phyloP scores from a whole-genome alignment of 1,284 basidiomycete genomes.

The Grifola frondosa region DNA sequence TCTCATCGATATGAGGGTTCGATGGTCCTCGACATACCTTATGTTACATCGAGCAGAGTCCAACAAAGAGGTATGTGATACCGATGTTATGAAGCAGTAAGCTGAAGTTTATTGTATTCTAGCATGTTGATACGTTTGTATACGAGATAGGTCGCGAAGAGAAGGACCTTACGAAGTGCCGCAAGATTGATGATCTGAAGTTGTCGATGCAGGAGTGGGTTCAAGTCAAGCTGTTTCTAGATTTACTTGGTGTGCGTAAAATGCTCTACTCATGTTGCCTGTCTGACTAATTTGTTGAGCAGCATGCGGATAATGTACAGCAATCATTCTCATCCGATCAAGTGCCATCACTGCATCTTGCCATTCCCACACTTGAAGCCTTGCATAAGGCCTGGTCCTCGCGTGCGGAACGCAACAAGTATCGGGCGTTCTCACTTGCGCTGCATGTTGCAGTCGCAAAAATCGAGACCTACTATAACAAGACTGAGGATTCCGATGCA shows the following conservation, averaged over 20 bases:
- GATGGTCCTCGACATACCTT: conserved; percentile 41
- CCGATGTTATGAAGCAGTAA: no score
- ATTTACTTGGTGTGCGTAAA: conserved; percentile 34
- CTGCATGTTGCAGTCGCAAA: no score
- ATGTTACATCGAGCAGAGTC: conserved; percentile 35
- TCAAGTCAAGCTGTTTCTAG: conserved; percentile 24
- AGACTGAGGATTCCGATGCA: no score
- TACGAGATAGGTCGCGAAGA: conserved; percentile 30
- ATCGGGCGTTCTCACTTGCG: conserved; percentile 27
- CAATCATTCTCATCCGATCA: conserved; percentile 41
- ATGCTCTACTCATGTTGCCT: conserved; percentile 4
- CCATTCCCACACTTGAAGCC: conserved; percentile 35
- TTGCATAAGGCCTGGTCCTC: conserved; percentile 33
- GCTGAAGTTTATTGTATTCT: no score
- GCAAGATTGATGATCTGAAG: conserved; percentile 29
- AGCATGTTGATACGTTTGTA: conserved; percentile 35
- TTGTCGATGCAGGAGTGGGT: conserved; percentile 35
- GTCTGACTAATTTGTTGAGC: not conserved
- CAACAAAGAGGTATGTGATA: conserved; percentile 18
- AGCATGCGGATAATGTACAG: conserved; percentile 38
- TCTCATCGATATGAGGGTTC: conserved; percentile 40
- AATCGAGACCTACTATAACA: no score
- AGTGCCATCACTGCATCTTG: conserved; percentile 30
- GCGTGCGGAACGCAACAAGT: conserved; percentile 16
- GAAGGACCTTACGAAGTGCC: conserved; percentile 21